Base-by-base conservation (phyloP, 768 basidiomycete species). In the Phaffia tasmanica region DNA sequence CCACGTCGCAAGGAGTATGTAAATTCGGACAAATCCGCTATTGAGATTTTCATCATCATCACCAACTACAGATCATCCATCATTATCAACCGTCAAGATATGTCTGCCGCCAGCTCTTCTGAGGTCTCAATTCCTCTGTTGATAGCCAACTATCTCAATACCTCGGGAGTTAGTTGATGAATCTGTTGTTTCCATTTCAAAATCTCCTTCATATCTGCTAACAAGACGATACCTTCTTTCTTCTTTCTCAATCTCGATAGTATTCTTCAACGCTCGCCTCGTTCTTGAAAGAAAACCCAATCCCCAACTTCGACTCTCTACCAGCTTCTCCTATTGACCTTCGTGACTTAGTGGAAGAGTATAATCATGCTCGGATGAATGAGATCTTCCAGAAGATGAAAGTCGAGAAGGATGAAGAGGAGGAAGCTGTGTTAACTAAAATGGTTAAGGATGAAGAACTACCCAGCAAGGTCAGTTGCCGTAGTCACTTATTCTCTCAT, bases 321-420 rank as follows among this genome's bases (percentile, higher is more conserved):
- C 48, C 35, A 29, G 55, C 35, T 29, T 29, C 59, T 6, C 29
- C 60, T 23, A 32, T 62, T 30, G 63, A 64, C n/a, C 48, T 67
- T n/a, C 53, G 61, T 11, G 60, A 62, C 8, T 27, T 67, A 48
- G 66, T 67, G 29, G 66, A 67, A 42, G 61, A 57, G 56, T 63
- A 57, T 42, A 67, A 67, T 50, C 35, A 42, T 42, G 35, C 35
- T 42, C 35, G 35, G 35, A 5, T 42, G 11, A 42, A 42, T 11
- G 35, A 42, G 11, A 42, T 42, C 11, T 42, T 42, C 11, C 35
- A 42, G 35, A 42, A 42, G 35, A 42, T 42, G 35, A 42, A 42
- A 42, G 32, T 54, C 9, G 66, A 57, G 8, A 55, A 62, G 55
- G 32, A 49, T 7, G 60, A 57, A 14, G 56, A 62, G 14, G 66